Evolutionary conservation across 164 flowering plant genomes (phyloP).

Genomic region (Brasenia schreberi): DNA sequence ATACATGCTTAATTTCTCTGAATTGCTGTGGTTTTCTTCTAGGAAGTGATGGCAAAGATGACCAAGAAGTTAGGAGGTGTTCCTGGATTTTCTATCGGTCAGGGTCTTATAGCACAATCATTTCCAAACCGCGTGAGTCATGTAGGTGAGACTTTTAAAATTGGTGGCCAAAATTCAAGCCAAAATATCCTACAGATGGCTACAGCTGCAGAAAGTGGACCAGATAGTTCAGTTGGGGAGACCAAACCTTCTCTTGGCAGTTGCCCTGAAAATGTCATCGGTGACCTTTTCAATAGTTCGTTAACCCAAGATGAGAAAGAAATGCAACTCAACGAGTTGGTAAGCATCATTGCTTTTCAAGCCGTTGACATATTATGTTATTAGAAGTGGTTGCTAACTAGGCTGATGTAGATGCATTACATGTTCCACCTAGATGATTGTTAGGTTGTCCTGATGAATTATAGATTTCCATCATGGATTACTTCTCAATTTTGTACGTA

Average conservation of each 20-base stretch:
- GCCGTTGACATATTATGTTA: no score
- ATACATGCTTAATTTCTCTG: neutral
- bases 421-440: no score
- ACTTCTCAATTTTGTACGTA: no score
- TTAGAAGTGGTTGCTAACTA: neutral
- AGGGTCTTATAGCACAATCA: constrained; percentile 36
- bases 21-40: constrained; percentile 2
- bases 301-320: constrained; percentile 28
- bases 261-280: constrained; percentile 52
- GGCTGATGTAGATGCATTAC: neutral
- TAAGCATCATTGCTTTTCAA: constrained; percentile 14
- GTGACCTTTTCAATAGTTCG: constrained; percentile 50
- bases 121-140: constrained; percentile 20
- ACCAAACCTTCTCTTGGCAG: constrained; percentile 21
- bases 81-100: constrained; percentile 29
- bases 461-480: no score
- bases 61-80: constrained; percentile 44
- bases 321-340: constrained; percentile 24
- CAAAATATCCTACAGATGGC: neutral
- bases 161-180: neutral
- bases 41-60: constrained; percentile 49
- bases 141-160: neutral
- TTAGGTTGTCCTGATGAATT: no score
- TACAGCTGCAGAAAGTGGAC: neutral
- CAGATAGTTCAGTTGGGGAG: neutral